Conservation (phyloP, 2,329 filamentous ascomycete genomes). For the Tolypocladium album region DNA sequence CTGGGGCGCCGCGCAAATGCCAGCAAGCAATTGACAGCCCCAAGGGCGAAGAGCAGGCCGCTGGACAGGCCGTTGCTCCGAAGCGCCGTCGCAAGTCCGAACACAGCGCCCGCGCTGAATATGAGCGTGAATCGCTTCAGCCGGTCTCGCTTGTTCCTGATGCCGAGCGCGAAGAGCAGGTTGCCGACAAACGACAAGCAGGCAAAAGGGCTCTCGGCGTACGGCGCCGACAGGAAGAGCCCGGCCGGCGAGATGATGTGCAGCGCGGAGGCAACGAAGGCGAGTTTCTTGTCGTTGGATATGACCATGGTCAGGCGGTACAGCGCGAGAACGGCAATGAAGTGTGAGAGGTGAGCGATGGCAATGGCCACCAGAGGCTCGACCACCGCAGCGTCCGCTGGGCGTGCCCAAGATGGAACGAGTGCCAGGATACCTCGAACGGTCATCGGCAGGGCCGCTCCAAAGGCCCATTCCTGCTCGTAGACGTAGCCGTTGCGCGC, state of each 20-base stretch:
- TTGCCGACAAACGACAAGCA: conserved; percentile 66
- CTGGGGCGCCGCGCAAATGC: conserved; percentile 15
- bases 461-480: conserved; percentile 84
- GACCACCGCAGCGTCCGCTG: conserved; percentile 10
- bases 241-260: conserved; percentile 83
- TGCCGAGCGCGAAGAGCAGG: conserved; percentile 51
- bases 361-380: conserved; percentile 48
- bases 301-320: conserved; percentile 54
- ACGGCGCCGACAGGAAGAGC: conserved; percentile 79
- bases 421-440: conserved; percentile 24
- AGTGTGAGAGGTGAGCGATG: conserved; percentile 65
- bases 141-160: conserved; percentile 13
- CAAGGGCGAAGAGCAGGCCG: conserved; percentile 63
- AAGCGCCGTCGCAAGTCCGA: conserved; percentile 63
- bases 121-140: conserved; percentile 35
- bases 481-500: conserved; percentile 55
- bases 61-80: conserved; percentile 82
- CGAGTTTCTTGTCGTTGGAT: conserved; percentile 38
- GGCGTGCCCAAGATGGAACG: conserved; percentile 14
- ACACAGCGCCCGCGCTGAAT: conserved; percentile 53
- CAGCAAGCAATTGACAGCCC: conserved; percentile 31
- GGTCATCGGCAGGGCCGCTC: conserved; percentile 33
- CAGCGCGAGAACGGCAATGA: conserved; percentile 62
- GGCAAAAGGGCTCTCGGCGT: conserved; percentile 71
- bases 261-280: conserved; percentile 59